Evolutionary conservation across 179 eudicot genomes (phyloP).

Genomic region (Corrigiola litoralis): DNA sequence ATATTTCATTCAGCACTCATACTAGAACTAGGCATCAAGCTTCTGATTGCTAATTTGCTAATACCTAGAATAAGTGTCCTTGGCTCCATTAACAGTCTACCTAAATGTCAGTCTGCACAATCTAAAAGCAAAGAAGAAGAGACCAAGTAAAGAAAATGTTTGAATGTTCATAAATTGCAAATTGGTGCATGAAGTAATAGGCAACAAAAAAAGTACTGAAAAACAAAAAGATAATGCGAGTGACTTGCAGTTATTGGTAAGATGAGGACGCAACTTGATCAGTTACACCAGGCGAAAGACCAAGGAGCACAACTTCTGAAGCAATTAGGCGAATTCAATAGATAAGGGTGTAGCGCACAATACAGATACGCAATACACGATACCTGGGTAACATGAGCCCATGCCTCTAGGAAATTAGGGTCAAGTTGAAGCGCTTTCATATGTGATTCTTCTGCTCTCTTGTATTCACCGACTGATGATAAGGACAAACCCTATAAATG

Average conservation of each 20-base stretch:
- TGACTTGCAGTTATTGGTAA: not conserved
- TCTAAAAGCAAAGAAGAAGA: not conserved
- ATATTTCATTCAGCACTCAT: no score
- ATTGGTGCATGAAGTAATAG: not conserved
- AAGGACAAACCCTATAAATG: conserved; percentile 72
- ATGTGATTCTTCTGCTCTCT: conserved; percentile 90
- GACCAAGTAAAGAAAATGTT: not conserved
- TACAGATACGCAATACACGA: not conserved
- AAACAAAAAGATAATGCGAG: no score
- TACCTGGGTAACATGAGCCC: conserved; percentile 93
- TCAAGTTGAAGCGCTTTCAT: conserved; percentile 72
- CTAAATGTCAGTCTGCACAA: not conserved
- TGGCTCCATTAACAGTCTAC: not conserved
- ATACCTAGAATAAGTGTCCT: not conserved
- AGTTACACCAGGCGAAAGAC: conserved; percentile 1
- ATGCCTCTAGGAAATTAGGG: conserved; percentile 74
- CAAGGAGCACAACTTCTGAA: not conserved
- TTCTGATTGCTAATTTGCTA: not conserved
- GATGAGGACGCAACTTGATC: not conserved
- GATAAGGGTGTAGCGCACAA: not conserved
- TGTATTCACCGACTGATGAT: conserved; percentile 78
- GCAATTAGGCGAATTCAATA: not conserved
- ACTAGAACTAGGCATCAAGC: no score
- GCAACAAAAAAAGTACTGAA: not conserved
- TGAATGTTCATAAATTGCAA: not conserved